Conservation (phyloP, 805 yeast species). For the Priceomyces melissophilus region DNA sequence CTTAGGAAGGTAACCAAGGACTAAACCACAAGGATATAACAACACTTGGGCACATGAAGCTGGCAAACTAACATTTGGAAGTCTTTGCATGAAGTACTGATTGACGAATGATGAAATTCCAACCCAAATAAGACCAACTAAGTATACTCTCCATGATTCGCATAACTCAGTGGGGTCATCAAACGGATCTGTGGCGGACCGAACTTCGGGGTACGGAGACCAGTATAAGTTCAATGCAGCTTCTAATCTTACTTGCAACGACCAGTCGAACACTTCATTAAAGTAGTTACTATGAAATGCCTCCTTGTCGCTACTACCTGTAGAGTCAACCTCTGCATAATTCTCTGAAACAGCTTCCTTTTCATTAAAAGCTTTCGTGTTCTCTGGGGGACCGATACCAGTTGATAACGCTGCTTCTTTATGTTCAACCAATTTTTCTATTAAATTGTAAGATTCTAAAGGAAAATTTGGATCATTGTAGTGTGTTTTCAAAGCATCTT, state of each 20-base stretch:
- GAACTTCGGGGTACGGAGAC: constrained; percentile 31
- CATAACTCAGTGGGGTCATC: constrained; percentile 34
- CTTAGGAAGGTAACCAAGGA: constrained; percentile 36
- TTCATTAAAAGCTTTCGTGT: not conserved
- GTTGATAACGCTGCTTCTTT: not conserved
- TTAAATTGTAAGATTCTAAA: constrained; percentile 29
- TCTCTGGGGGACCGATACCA: not conserved
- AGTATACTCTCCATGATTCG: constrained; percentile 48
- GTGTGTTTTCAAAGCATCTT: constrained; percentile 38
- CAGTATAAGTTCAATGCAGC: constrained; percentile 38
- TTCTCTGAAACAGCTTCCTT: not conserved
- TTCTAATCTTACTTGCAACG: constrained; percentile 31
- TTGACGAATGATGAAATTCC: constrained; percentile 52
- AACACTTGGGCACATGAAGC: constrained; percentile 45
- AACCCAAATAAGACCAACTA: constrained; percentile 48
- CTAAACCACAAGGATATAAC: constrained; percentile 41
- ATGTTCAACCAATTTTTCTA: constrained; percentile 15
- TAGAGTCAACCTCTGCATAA: not conserved
- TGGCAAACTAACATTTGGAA: constrained; percentile 42
- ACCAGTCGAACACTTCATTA: constrained; percentile 15
- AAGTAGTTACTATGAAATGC: constrained; percentile 2
- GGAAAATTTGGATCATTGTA: constrained; percentile 48
- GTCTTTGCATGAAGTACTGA: constrained; percentile 53
- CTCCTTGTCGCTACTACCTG: not conserved
- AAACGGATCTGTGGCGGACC: constrained; percentile 26